Percentiles rank a stretch among this genome's conserved stretches.
Evolutionary conservation across 169 alveolate genomes (phyloP).

Genomic region (Plasmodium inui): DNA sequence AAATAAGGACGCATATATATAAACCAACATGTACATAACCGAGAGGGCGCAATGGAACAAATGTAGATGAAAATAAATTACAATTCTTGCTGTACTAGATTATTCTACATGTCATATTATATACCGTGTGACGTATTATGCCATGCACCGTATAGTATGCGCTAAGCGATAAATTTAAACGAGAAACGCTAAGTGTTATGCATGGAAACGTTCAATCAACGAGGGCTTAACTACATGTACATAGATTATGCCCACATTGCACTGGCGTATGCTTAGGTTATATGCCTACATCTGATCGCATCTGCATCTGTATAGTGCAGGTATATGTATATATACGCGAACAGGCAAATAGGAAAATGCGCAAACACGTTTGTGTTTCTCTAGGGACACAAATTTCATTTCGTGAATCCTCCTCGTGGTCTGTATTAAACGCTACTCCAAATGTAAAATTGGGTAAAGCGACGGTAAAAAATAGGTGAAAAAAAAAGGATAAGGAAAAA

Average conservation of each 20-base stretch:
- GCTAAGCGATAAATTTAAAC: not conserved
- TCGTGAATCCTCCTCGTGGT: not conserved
- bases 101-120: not conserved
- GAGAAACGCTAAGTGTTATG: not conserved
- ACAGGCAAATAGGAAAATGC: not conserved
- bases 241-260: not conserved
- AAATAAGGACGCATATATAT: not conserved
- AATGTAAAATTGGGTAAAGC: not conserved
- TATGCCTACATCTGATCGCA: not conserved
- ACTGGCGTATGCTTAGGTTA: not conserved
- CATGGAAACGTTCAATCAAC: not conserved
- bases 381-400: not conserved
- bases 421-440: not conserved
- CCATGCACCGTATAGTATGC: not conserved
- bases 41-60: not conserved
- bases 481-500: not conserved
- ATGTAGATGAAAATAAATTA: not conserved
- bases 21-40: not conserved
- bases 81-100: not conserved
- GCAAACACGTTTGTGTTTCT: not conserved
- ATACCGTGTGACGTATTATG: not conserved
- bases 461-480: not conserved
- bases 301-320: not conserved
- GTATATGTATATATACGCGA: not conserved
- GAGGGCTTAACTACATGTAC: not conserved